These are phyloP conservation scores for Cornus florida DNA, from an alignment of 148 eudicot genomes.

Conservation along the genomic window DNA sequence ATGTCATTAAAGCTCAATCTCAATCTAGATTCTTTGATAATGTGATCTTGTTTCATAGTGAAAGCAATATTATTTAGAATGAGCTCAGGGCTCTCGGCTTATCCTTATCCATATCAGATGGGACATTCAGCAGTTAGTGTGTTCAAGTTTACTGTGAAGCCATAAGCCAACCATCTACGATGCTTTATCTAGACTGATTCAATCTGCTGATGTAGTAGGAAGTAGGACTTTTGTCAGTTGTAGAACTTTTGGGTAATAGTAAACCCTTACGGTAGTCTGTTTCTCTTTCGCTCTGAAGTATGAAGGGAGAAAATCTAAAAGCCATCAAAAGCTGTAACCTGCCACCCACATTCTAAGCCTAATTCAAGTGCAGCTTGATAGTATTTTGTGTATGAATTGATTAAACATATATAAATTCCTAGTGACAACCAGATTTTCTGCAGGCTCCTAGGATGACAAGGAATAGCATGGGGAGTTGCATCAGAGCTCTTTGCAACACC, in stretches of 20 bases:
- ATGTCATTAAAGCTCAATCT: neutral
- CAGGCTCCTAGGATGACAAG: constrained; percentile 62
- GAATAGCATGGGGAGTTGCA: constrained; percentile 46
- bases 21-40: neutral
- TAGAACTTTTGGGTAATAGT: too few relatives aligned
- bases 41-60: neutral
- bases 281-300: neutral
- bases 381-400: neutral
- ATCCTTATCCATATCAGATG: neutral
- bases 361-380: neutral
- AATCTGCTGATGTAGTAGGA: neutral
- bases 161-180: neutral
- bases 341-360: neutral
- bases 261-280: neutral
- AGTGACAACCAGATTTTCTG: neutral
- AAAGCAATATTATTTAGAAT: neutral
- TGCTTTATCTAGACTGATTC: neutral
- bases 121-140: neutral
- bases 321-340: neutral
- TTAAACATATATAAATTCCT: neutral
- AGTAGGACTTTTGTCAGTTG: too few relatives aligned
- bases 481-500: constrained; percentile 75
- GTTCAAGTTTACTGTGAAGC: neutral
- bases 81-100: neutral
- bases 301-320: neutral